Conservation (phyloP, 371 early-diverging fungal genomes). For the Actinomortierella wolfii region DNA sequence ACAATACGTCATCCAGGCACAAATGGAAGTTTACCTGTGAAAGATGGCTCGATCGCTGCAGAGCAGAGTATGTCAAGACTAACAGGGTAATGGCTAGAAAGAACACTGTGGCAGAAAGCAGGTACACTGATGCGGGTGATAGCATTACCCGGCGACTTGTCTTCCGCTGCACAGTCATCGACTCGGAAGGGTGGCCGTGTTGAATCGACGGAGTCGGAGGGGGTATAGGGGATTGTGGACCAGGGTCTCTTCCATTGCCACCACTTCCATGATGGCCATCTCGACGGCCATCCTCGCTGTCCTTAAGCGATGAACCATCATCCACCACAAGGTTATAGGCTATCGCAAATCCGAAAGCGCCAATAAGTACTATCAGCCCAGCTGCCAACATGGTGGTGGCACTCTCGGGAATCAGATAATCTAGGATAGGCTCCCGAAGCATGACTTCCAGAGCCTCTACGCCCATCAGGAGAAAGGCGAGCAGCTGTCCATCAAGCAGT, state of each 20-base stretch:
- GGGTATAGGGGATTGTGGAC: conserved; percentile 15
- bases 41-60: conserved; percentile 23
- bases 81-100: conserved; percentile 10
- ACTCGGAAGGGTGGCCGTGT: conserved; percentile 9
- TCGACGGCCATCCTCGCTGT: conserved; percentile 8
- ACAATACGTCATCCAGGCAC: too few relatives aligned
- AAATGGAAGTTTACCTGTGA: conserved; percentile 26
- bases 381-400: conserved; percentile 16
- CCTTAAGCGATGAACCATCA: conserved; percentile 3
- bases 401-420: conserved; percentile 29
- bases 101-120: conserved; percentile 16
- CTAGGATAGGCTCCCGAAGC: conserved; percentile 29
- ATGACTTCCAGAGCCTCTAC: conserved; percentile 27
- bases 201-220: conserved; percentile 10
- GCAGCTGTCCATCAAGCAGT: too few relatives aligned
- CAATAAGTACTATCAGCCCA: conserved; percentile 16
- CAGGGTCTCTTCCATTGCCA: conserved; percentile 23
- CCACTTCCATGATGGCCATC: conserved; percentile 19
- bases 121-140: conserved; percentile 22
- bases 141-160: conserved; percentile 25
- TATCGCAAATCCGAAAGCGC: conserved; percentile 32
- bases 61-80: conserved; percentile 7
- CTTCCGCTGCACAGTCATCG: conserved; percentile 17
- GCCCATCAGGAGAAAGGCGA: conserved; percentile 26
- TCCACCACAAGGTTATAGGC: conserved; percentile 36